These are phyloP conservation scores for Oidium heveae DNA, from an alignment of 2,329 filamentous ascomycete species.

Conservation along the genomic window DNA sequence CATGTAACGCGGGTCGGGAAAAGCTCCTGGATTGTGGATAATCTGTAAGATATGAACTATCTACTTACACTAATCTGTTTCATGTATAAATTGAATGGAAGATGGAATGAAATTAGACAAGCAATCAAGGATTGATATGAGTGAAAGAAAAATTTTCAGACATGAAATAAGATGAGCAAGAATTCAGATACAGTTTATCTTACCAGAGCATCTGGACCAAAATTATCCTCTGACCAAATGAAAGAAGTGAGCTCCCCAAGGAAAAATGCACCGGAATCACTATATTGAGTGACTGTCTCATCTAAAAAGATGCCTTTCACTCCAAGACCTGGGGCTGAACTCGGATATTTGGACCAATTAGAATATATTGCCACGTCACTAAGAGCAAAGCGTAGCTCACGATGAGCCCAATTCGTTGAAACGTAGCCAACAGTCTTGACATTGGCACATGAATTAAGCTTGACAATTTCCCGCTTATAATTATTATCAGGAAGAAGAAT, in stretches of 20 bases:
- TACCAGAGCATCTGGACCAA: slow-evolving; percentile 17
- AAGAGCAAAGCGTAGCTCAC: slow-evolving; percentile 10
- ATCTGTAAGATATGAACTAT: slow-evolving; percentile 11
- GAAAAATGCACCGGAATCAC: slow-evolving; percentile 12
- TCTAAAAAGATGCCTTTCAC: slow-evolving; percentile 23
- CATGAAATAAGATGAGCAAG: no score
- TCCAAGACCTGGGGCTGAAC: slow-evolving; percentile 15
- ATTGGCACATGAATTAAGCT: slow-evolving; percentile 17
- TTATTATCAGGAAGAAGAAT: slow-evolving; percentile 12
- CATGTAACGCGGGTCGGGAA: slow-evolving; percentile 18
- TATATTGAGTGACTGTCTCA: slow-evolving; percentile 18
- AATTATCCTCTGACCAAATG: slow-evolving; percentile 12
- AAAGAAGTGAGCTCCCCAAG: slow-evolving; percentile 14
- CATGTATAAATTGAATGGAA: no score
- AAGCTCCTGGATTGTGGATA: slow-evolving; percentile 19
- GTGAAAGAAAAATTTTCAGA: no score
- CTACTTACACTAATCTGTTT: no score
- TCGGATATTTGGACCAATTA: slow-evolving; percentile 16
- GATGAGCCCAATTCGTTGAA: slow-evolving; percentile 14
- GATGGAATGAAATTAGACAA: no score
- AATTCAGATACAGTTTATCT: background rate
- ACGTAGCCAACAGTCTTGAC: slow-evolving; percentile 19
- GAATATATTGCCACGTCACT: slow-evolving; percentile 20
- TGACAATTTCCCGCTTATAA: slow-evolving; percentile 15
- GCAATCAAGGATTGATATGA: no score